A percentile compares a stretch with the other conserved stretches of the same genome.
Conservation (phyloP, 768 basidiomycete species). For the Leucosporidium creatinivorum region DNA sequence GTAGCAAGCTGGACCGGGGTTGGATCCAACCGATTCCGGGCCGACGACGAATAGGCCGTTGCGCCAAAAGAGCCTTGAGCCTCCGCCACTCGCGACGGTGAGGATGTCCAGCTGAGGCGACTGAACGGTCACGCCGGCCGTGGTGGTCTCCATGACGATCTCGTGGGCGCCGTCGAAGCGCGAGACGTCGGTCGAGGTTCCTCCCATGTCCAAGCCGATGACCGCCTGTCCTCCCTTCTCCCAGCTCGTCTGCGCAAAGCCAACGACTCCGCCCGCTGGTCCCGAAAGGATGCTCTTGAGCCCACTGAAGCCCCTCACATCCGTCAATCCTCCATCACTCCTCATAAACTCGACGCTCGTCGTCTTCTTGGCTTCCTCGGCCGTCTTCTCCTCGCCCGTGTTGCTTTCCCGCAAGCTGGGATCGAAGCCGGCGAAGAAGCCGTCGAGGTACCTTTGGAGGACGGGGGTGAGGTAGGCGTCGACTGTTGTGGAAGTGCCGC, state of each 20-base stretch:
- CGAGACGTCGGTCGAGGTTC: constrained; percentile 92
- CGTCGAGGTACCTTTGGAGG: constrained; percentile 71
- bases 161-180: constrained; percentile 89
- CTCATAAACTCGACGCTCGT: constrained; percentile 87
- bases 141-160: constrained; percentile 92
- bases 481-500: constrained; percentile 83
- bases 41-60: constrained; percentile 88
- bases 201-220: constrained; percentile 47
- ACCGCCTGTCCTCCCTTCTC: constrained; percentile 43
- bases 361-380: constrained; percentile 46
- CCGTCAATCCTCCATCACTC: constrained; percentile 78
- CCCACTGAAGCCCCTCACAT: constrained; percentile 77
- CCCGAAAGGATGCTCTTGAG: constrained; percentile 66
- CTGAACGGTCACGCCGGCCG: constrained; percentile 93
- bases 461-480: constrained; percentile 95
- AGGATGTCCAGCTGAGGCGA: constrained; percentile 91
- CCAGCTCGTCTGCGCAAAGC: constrained; percentile 84
- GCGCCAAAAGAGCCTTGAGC: constrained; percentile 51
- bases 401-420: constrained; percentile 49
- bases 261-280: constrained; percentile 93
- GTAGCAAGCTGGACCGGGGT: constrained; percentile 89
- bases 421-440: constrained; percentile 86
- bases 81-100: constrained; percentile 81
- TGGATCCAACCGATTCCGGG: constrained; percentile 88
- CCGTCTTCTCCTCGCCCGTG: constrained; percentile 42